Evolutionary conservation across 2,329 filamentous ascomycete species (phyloP), one percentile per base, ranked within the genome.

Genomic region (Botrytis paeoniae): DNA sequence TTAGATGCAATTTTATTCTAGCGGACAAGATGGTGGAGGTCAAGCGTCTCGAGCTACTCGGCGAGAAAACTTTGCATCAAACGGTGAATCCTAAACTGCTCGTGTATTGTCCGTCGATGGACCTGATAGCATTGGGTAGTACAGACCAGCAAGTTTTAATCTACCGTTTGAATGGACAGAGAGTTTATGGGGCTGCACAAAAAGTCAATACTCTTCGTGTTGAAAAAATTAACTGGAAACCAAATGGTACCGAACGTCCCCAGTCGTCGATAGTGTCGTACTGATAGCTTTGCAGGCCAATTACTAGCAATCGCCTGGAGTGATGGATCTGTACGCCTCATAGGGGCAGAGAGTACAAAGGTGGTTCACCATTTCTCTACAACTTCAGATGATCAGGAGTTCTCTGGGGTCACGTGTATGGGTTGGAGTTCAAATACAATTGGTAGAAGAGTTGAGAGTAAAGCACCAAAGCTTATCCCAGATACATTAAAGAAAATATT

Each of bases 261-360:
- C 32, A n/a, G 39, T 20, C 29, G 25, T 39, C 39, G 45, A 25
- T 54, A 37, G 39, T 57, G n/a, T 41, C 16, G 60, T 57, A 62
- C 69, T 77, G 45, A 75, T 60, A 61, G 41, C 32, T 57, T 25
- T 22, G 51, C 59, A 74, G 91, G 92, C 14, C 91, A 93, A 75
- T 89, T 93, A 60, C 86, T 98, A 71, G 94, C 94, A 22, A 89
- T 96, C 22, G 93, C 90, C 63, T 97, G 93, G 90, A 93, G 89
- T 77, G 93, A 97, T 83, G 92, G 93, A 41, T 88, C 88, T 10
- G 89, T 96, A 32, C 90, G 93, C 73, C 83, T 97, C 51, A 88
- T 95, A 81, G 92, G 92, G 74, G 84, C 94, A 35, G 94, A 96
- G 81, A 95, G 89, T 78, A 92, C 90, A 81, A 97, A 95, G 82